A percentile compares a stretch with the other conserved stretches of the same genome.
phyloP scores from a whole-genome alignment of 2,329 filamentous ascomycete species.

The Canariomyces notabilis region DNA sequence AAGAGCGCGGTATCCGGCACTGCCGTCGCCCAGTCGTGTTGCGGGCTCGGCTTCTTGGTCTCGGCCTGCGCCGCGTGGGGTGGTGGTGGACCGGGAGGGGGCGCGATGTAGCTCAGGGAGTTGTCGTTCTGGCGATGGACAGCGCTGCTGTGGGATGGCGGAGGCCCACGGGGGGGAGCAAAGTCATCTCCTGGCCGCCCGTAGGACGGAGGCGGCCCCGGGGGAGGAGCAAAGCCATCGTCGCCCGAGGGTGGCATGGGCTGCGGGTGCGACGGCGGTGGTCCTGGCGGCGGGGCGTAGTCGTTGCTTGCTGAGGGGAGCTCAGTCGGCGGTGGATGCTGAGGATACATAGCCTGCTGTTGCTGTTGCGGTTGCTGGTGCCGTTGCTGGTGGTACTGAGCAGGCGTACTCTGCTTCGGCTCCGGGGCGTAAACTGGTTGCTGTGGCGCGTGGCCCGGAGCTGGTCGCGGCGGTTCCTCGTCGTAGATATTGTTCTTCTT shows the following conservation, averaged over 20 bases:
- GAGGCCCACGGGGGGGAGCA: constrained; percentile 25
- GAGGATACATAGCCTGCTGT: constrained; percentile 21
- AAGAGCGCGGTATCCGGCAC: constrained; percentile 69
- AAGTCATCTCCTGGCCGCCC: constrained; percentile 11
- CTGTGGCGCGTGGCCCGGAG: constrained; percentile 22
- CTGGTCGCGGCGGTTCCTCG: constrained; percentile 38
- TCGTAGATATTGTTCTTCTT: constrained; percentile 34
- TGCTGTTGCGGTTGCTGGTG: constrained; percentile 15
- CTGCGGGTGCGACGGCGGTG: constrained; percentile 16
- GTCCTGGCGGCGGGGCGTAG: constrained; percentile 19
- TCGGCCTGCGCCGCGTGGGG: constrained; percentile 31
- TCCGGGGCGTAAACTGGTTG: constrained; percentile 22
- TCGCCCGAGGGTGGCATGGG: no score
- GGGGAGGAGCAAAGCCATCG: constrained; percentile 25
- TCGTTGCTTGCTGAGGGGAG: constrained; percentile 24
- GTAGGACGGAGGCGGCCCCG: constrained; percentile 24
- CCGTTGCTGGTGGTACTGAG: constrained; percentile 14
- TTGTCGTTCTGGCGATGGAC: constrained; percentile 15
- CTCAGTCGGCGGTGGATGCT: constrained; percentile 12
- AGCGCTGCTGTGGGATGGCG: constrained; percentile 14
- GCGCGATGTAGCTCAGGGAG: no score
- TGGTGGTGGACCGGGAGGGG: constrained; percentile 18
- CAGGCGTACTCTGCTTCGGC: constrained; percentile 18
- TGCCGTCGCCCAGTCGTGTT: constrained; percentile 66
- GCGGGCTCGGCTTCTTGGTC: constrained; percentile 20